phyloP scores from a whole-genome alignment of 371 early-diverging fungal genomes.

The Quaeritorhiza haematococci region DNA sequence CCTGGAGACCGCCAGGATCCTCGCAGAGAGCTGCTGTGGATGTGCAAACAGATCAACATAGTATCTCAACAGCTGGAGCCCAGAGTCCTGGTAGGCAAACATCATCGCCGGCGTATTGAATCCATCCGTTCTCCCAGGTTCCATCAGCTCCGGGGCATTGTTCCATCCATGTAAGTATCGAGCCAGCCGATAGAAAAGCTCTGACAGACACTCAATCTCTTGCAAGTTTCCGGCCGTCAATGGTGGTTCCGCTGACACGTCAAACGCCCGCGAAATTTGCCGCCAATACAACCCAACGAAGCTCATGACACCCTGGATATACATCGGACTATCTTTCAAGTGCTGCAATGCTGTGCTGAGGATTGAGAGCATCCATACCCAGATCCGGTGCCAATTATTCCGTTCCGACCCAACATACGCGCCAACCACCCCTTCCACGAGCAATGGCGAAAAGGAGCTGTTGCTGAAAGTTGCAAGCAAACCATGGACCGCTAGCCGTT shows the following conservation, averaged over 20 bases:
- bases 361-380: constrained; percentile 30
- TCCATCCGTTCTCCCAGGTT: background rate
- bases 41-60: background rate
- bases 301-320: constrained; percentile 16
- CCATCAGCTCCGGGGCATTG: background rate
- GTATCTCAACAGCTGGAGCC: constrained; percentile 10
- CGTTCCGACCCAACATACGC: constrained; percentile 5
- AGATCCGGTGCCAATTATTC: constrained; percentile 22
- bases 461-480: constrained; percentile 10
- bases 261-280: constrained; percentile 18
- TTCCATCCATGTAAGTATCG: too few species aligned
- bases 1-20: background rate
- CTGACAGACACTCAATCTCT: constrained; percentile 21
- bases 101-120: constrained; percentile 6
- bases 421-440: constrained; percentile 11
- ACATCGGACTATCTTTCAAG: background rate
- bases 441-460: constrained; percentile 17
- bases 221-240: constrained; percentile 20
- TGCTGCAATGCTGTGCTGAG: constrained; percentile 6
- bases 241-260: background rate
- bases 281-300: constrained; percentile 23
- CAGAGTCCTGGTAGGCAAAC: constrained; percentile 2
- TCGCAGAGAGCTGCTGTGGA: background rate
- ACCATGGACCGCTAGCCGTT: constrained; percentile 11
- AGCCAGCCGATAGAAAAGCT: constrained; percentile 19